Evolutionary conservation across 2,329 filamentous ascomycete species (phyloP).

Genomic region (Fusarium caatingaense): DNA sequence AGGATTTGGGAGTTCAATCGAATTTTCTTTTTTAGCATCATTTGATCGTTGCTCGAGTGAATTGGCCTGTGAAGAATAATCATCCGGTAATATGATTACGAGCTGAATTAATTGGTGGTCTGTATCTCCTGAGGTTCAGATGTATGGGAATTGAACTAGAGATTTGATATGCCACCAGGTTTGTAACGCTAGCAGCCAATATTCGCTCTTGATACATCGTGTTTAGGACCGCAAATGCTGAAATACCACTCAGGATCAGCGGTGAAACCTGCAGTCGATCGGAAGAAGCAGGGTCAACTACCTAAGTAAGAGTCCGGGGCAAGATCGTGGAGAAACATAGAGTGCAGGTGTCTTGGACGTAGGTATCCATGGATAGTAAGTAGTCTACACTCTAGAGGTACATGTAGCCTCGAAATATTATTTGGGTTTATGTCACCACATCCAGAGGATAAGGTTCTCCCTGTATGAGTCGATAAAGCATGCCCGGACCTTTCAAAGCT

Average conservation of each 20-base stretch:
- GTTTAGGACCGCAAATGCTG: neutral
- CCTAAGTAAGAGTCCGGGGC: neutral
- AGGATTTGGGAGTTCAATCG: conserved; percentile 9
- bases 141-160: neutral
- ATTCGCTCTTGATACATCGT: neutral
- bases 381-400: neutral
- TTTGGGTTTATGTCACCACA: neutral
- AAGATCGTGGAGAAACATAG: conserved; percentile 17
- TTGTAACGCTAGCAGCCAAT: neutral
- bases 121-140: neutral
- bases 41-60: neutral
- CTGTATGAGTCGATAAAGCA: neutral
- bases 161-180: neutral
- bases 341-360: neutral
- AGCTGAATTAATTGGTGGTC: neutral
- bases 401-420: neutral
- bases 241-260: conserved; percentile 22
- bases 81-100: neutral
- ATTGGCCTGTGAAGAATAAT: neutral
- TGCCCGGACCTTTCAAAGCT: neutral
- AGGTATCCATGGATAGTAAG: too few relatives aligned
- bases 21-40: neutral
- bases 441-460: neutral
- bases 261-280: conserved; percentile 39
- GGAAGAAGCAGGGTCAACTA: conserved; percentile 41